Base-by-base conservation (phyloP, 2,329 filamentous ascomycete species). In the Emmonsiellopsis sp. region DNA sequence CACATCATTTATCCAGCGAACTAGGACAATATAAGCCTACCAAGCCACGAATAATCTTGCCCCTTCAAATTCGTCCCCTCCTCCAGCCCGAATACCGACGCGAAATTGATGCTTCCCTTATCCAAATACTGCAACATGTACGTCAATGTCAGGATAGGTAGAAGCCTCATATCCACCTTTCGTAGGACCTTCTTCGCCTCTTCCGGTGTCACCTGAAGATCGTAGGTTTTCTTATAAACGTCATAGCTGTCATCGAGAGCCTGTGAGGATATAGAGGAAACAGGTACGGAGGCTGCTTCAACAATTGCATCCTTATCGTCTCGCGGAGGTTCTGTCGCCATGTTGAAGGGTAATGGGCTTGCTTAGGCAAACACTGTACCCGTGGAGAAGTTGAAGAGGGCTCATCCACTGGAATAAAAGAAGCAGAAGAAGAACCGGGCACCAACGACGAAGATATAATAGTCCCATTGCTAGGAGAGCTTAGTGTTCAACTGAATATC, bases 161-260 rank as follows among this genome's bases (percentile, higher is more conserved):
- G 73, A 8, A 83, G 67, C 13, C 68, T 68, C 59, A 67, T 70
- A 61, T 83, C 80, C 55, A 83, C 80, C 63, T 80, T 81, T 16
- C 74, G 70, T 43, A 82, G 56, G 44, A 66, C 32, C 41, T 51
- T 62, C 34, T 53, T 63, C 52, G 64, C 63, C 16, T 57, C 54
- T 30, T 58, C 59, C 7, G 56, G 49, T 2, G 63, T 58, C 40
- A 44, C 54, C 48, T 51, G 13, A 11, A 51, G 20, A 32, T 20
- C 34, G 15, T 35, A 35, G 16, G 34, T 41, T 51, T 51, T n/a
- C 20, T 42, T 51, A 35, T 51, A 51, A 35, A 51, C 38, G 26
- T 51, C 34, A 35, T 51, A 51, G 6, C 31, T 51, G 8, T 51
- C 48, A 32, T 51, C 48, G 35, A 20, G 35, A 3, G 40, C 38